Evolutionary conservation across 805 yeast species (phyloP).

Genomic region (Blastobotrys peoriensis): DNA sequence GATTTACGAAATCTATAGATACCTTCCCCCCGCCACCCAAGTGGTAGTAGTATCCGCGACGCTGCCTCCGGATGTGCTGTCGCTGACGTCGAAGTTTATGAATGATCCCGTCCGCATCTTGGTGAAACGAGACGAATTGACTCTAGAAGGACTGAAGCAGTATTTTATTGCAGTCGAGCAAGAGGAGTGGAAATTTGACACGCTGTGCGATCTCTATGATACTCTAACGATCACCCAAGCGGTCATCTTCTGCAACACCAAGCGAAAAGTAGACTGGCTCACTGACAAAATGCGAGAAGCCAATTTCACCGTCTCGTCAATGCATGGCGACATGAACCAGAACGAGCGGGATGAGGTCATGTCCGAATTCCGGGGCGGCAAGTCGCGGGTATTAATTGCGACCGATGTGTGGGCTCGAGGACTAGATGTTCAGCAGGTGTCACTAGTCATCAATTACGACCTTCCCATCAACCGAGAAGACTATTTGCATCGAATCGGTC

Average conservation of each 20-base stretch:
- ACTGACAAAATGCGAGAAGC: constrained; percentile 65
- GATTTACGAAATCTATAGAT: constrained; percentile 86
- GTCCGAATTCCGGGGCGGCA: constrained; percentile 94
- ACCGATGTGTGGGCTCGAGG: constrained; percentile 98
- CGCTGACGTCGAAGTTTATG: constrained; percentile 89
- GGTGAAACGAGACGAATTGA: constrained; percentile 92
- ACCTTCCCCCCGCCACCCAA: constrained; percentile 83
- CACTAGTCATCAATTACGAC: constrained; percentile 91
- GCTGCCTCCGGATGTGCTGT: constrained; percentile 85
- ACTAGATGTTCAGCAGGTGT: constrained; percentile 96
- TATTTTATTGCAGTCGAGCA: constrained; percentile 83
- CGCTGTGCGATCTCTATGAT: constrained; percentile 91
- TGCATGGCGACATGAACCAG: constrained; percentile 96
- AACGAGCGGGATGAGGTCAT: constrained; percentile 88
- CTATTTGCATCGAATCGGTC: constrained; percentile 96
- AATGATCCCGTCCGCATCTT: constrained; percentile 88
- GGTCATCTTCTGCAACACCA: constrained; percentile 95
- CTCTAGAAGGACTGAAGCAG: constrained; percentile 94
- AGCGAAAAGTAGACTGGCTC: constrained; percentile 87
- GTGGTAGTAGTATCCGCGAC: constrained; percentile 95
- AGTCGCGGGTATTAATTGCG: constrained; percentile 84
- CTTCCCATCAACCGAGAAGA: constrained; percentile 85
- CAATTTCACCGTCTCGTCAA: constrained; percentile 87
- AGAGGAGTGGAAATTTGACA: constrained; percentile 93
- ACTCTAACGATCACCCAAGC: constrained; percentile 95